These are phyloP conservation scores for Colletotrichum tabaci DNA, from an alignment of 2,329 filamentous ascomycete species.

Conservation along the genomic window DNA sequence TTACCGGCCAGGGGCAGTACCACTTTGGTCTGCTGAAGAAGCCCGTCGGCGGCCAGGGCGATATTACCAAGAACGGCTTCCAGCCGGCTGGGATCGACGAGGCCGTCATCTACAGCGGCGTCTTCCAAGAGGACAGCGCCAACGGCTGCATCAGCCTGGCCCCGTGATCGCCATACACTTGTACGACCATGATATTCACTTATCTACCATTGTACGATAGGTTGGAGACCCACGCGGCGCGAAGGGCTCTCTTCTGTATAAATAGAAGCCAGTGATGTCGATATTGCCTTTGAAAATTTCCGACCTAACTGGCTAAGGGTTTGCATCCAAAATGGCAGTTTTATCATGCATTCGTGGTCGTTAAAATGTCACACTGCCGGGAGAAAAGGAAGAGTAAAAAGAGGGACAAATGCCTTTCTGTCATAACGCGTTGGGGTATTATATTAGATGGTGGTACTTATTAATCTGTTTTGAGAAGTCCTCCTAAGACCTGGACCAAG, in stretches of 20 bases:
- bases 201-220: neutral
- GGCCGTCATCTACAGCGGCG: constrained; percentile 66
- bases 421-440: neutral
- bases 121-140: constrained; percentile 68
- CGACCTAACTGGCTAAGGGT: no score
- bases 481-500: no score
- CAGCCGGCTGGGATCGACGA: constrained; percentile 66
- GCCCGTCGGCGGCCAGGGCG: constrained; percentile 61
- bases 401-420: neutral
- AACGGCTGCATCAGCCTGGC: constrained; percentile 39
- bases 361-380: neutral
- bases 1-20: constrained; percentile 72
- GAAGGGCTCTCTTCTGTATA: neutral
- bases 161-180: neutral
- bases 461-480: neutral
- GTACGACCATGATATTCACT: neutral
- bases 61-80: constrained; percentile 61
- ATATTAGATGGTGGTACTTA: neutral
- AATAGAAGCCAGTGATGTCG: neutral
- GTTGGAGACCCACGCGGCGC: neutral
- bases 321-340: neutral
- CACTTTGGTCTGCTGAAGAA: constrained; percentile 77
- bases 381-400: no score
- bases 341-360: neutral
- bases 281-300: neutral